Evolutionary conservation across 192 early-diverging fungal genomes (phyloP).

Genomic region (Podila verticillata): DNA sequence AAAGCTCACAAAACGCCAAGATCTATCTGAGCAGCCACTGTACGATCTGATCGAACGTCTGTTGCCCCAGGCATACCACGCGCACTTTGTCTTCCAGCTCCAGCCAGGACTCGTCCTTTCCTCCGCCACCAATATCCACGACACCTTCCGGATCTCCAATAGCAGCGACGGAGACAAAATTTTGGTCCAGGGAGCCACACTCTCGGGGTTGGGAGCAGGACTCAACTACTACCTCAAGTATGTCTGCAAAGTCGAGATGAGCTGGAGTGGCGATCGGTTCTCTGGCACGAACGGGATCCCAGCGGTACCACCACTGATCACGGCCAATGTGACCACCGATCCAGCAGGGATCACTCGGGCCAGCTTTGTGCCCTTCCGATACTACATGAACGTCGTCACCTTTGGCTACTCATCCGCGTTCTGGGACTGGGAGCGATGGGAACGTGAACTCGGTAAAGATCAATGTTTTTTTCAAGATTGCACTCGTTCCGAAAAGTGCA

Average conservation of each 20-base stretch:
- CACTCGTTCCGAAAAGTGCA: not conserved
- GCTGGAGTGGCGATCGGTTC: conserved; percentile 50
- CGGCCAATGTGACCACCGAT: not conserved
- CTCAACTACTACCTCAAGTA: conserved; percentile 38
- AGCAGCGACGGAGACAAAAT: not conserved
- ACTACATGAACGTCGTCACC: conserved; percentile 52
- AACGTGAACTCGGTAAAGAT: conserved; percentile 40
- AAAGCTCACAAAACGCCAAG: not conserved
- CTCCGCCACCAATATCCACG: conserved; percentile 29
- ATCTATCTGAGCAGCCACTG: not conserved
- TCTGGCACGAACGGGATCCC: conserved; percentile 9
- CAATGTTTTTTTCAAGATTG: not conserved
- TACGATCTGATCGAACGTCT: conserved; percentile 13
- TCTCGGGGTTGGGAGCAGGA: conserved; percentile 32
- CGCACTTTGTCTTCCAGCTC: conserved; percentile 18
- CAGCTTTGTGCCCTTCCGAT: conserved; percentile 46
- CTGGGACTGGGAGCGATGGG: conserved; percentile 50
- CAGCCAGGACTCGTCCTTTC: conserved; percentile 1
- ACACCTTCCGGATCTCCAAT: conserved; percentile 28
- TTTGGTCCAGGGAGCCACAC: conserved; percentile 15
- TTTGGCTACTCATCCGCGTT: conserved; percentile 45
- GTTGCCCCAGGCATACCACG: conserved; percentile 22
- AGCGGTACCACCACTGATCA: conserved; percentile 12
- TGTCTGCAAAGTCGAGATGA: conserved; percentile 39
- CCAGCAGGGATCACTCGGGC: conserved; percentile 7